Evolutionary conservation across 2,329 filamentous ascomycete genomes (phyloP).

Genomic region (Exophiala sp.): DNA sequence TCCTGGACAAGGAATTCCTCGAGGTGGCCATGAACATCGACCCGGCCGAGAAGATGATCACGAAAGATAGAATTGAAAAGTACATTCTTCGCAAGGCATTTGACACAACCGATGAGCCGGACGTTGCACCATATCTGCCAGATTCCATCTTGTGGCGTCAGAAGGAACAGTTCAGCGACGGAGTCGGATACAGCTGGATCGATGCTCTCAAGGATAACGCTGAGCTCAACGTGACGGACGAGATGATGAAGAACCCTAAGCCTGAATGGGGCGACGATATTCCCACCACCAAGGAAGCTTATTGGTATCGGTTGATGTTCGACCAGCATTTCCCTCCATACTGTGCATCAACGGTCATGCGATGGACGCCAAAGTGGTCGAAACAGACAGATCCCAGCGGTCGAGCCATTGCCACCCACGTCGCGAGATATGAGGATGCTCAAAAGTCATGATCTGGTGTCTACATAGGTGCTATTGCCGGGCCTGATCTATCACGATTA

Average conservation of each 20-base stretch:
- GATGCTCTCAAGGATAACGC: slow-evolving; percentile 94
- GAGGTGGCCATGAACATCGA: slow-evolving; percentile 91
- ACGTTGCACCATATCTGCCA: slow-evolving; percentile 78
- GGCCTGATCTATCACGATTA: neutral
- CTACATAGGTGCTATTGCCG: neutral
- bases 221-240: slow-evolving; percentile 81
- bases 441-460: neutral
- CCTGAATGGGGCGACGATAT: slow-evolving; percentile 89
- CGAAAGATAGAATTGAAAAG: slow-evolving; percentile 83
- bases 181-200: slow-evolving; percentile 98
- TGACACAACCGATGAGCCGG: slow-evolving; percentile 82
- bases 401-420: slow-evolving; percentile 70
- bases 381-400: slow-evolving; percentile 94
- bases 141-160: slow-evolving; percentile 95
- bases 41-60: slow-evolving; percentile 93
- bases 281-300: slow-evolving; percentile 95
- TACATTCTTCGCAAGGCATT: slow-evolving; percentile 98
- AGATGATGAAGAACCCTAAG: slow-evolving; percentile 98
- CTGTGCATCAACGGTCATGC: slow-evolving; percentile 87
- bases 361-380: slow-evolving; percentile 97
- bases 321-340: slow-evolving; percentile 94
- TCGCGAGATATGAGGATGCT: slow-evolving; percentile 58
- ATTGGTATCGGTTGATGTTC: slow-evolving; percentile 98
- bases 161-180: slow-evolving; percentile 99
- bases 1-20: slow-evolving; percentile 96